Base-by-base conservation (phyloP, 768 basidiomycete genomes). In the Gloeopeniophorella convolvens region DNA sequence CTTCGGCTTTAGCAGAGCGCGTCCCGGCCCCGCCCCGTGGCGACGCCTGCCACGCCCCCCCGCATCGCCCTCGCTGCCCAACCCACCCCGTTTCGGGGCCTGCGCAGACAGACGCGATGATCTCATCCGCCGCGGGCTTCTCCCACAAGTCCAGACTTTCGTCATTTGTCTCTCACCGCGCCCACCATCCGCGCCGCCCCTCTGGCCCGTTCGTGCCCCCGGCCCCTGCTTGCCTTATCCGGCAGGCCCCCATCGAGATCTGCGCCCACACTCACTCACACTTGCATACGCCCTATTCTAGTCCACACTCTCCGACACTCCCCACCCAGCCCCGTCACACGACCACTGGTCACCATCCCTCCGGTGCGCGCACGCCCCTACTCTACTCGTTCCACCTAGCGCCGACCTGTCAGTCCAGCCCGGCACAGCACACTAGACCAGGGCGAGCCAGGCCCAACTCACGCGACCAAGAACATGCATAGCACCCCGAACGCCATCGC, bases 391-490 rank as follows among this genome's bases (percentile, higher is more conserved):
- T 87, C 86, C 86, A 88, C 59, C 85, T 87, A 65, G 42, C 42
- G 54, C 56, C 42, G 51, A 48, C 48, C 34, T 46, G 45, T 56
- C 47, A 56, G 55, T 42, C 34, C 43, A 41, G 35, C 15, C 30
- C n/a, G 27, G 37, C 23, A 30, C 21, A 48, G 9, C n/a, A 55
- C 28, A 34, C 39, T 15, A 55, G 42, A 55, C 15, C 35, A 41
- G 24, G 6, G 32, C 46, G 43, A 62, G 26, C 43, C 57, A n/a
- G n/a, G n/a, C n/a, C n/a, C n/a, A n/a, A 79, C 87, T 80, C 77
- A 91, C 86, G 89, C 89, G 65, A 91, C 89, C 63, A 87, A 65
- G 66, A 90, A 84, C 91, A 95, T 95, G 73, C 90, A 93, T 63
- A 77, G 65, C 58, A 94, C 91, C 26, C 91, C 91, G 65, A 95